Percentiles rank a stretch among this genome's conserved stretches.
Evolutionary conservation across 2,329 filamentous ascomycete genomes (phyloP).

Genomic region (Colletotrichum karsti): DNA sequence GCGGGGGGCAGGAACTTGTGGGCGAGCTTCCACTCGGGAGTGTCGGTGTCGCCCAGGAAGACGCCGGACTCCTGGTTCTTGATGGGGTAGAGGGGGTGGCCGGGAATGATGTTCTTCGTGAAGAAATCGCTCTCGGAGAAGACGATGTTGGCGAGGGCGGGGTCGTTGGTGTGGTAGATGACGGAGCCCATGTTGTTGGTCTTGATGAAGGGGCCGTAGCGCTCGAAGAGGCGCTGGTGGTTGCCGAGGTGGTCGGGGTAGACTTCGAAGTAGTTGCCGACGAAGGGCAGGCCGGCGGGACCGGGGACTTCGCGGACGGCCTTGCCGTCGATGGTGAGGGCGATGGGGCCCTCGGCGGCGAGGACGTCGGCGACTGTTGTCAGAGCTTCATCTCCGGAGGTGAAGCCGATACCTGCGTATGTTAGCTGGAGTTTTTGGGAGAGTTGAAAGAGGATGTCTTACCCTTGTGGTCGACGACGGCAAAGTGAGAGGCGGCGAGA

Average conservation of each 20-base stretch:
- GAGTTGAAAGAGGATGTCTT: conserved; percentile 4
- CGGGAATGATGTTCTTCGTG: conserved; percentile 60
- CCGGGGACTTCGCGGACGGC: conserved; percentile 59
- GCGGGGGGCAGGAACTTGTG: conserved; percentile 72
- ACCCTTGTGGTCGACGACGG: conserved; percentile 52
- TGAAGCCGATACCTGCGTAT: conserved; percentile 45
- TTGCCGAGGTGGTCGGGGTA: conserved; percentile 68
- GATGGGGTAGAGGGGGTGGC: conserved; percentile 54
- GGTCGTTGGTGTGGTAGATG: conserved; percentile 60
- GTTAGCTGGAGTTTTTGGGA: not conserved
- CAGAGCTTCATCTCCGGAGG: conserved; percentile 39
- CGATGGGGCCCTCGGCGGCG: conserved; percentile 41
- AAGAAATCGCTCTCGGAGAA: conserved; percentile 61
- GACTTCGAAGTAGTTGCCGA: conserved; percentile 63
- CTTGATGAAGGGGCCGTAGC: conserved; percentile 60
- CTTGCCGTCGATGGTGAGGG: conserved; percentile 58
- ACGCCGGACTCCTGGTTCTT: conserved; percentile 51
- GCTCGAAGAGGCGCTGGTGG: conserved; percentile 60
- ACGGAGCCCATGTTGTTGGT: conserved; percentile 60
- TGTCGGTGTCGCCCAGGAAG: conserved; percentile 60
- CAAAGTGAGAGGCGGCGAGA: conserved; percentile 50
- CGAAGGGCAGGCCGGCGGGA: conserved; percentile 53
- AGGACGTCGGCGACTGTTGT: conserved; percentile 44
- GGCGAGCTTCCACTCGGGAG: conserved; percentile 55
- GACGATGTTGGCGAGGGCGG: conserved; percentile 52